A percentile compares a stretch with the other conserved stretches of the same genome.
These are phyloP conservation scores for Aspergillus floridensis DNA, from an alignment of 2,329 filamentous ascomycete genomes.

Conservation along the genomic window DNA sequence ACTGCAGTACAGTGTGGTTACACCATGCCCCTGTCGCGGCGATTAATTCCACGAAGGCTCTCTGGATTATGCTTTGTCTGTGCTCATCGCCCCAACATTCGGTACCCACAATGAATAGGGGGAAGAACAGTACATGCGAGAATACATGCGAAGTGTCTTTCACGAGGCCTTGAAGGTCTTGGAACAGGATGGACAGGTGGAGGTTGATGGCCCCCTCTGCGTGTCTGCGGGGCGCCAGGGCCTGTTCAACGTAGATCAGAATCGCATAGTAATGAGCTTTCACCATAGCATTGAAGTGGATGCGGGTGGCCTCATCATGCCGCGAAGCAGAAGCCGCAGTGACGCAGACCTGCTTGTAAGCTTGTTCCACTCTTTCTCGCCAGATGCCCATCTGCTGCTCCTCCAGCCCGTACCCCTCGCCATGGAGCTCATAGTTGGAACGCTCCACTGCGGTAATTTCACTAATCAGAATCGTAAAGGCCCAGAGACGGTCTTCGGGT, in stretches of 20 bases:
- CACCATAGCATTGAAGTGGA: constrained; percentile 11
- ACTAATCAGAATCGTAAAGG: constrained; percentile 12
- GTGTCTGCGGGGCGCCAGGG: constrained; percentile 10
- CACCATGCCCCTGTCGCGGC: constrained; percentile 17
- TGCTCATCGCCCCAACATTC: constrained; percentile 10
- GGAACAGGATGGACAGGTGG: neutral
- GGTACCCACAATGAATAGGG: constrained; percentile 26
- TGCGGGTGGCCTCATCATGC: constrained; percentile 4
- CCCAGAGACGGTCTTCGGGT: constrained; percentile 8
- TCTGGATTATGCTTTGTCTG: constrained; percentile 6
- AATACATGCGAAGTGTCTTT: constrained; percentile 13
- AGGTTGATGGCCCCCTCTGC: neutral
- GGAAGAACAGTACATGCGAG: constrained; percentile 26
- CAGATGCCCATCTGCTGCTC: constrained; percentile 8
- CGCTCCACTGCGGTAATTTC: constrained; percentile 15
- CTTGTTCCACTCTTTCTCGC: constrained; percentile 12
- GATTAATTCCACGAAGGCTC: constrained; percentile 12
- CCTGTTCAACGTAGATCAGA: constrained; percentile 24
- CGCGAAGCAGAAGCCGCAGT: neutral
- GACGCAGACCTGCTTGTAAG: constrained; percentile 6
- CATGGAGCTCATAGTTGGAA: neutral
- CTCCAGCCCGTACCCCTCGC: neutral
- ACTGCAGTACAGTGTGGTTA: constrained; percentile 17
- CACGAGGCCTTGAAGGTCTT: constrained; percentile 3
- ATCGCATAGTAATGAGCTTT: constrained; percentile 21